Conservation (phyloP, 495 filamentous ascomycete species). For the Neurospora sublineolata region DNA sequence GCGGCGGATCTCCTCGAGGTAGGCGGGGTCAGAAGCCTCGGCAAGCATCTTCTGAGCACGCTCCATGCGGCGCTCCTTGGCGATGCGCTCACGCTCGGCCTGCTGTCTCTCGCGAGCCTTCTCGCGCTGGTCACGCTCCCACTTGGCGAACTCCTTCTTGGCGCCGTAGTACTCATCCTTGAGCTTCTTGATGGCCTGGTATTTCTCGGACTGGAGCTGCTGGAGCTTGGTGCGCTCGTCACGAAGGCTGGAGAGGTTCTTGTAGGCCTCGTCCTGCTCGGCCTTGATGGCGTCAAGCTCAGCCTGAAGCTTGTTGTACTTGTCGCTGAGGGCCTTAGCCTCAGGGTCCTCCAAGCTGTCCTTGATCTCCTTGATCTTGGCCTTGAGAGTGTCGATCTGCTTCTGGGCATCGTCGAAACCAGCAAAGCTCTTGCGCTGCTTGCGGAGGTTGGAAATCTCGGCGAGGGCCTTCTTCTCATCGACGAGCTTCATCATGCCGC, state of each 20-base stretch:
- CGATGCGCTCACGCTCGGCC: conserved; percentile 62
- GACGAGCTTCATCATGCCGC: conserved; percentile 80
- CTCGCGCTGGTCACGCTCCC: conserved; percentile 67
- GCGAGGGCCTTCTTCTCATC: conserved; percentile 90
- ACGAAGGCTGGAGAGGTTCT: conserved; percentile 73
- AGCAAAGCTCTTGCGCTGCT: conserved; percentile 81
- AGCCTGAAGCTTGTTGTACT: conserved; percentile 67
- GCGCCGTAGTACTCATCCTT: conserved; percentile 76
- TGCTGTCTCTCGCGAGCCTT: conserved; percentile 45
- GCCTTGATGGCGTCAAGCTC: conserved; percentile 83
- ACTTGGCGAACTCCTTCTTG: conserved; percentile 65
- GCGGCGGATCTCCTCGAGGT: conserved; percentile 78
- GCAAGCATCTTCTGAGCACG: conserved; percentile 75
- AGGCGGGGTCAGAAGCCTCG: conserved; percentile 82
- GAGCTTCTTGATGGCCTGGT: conserved; percentile 60
- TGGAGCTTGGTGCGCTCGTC: conserved; percentile 78
- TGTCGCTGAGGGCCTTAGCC: conserved; percentile 71
- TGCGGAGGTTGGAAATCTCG: conserved; percentile 71
- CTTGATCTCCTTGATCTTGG: conserved; percentile 71
- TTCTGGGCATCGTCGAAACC: conserved; percentile 72
- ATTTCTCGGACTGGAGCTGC: conserved; percentile 75
- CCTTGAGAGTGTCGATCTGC: conserved; percentile 71
- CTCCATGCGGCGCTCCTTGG: conserved; percentile 76
- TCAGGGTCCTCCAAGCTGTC: conserved; percentile 88
- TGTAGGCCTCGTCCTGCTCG: conserved; percentile 78